These are phyloP conservation scores for Penicillium polonicum DNA, from an alignment of 2,329 filamentous ascomycete genomes.

Conservation along the genomic window DNA sequence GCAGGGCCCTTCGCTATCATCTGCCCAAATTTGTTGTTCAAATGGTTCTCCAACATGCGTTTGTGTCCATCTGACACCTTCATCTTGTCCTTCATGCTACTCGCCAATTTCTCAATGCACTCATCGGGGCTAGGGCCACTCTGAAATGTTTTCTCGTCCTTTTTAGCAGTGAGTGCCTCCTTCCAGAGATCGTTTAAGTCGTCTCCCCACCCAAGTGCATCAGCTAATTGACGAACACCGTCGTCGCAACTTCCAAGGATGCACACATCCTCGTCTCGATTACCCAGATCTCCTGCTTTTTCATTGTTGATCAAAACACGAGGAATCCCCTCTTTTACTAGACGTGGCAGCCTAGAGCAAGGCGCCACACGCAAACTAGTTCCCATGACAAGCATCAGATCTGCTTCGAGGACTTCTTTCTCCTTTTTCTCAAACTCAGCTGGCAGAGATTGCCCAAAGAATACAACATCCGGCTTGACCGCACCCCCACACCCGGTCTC, in stretches of 20 bases:
- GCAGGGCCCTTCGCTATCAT: constrained; percentile 4
- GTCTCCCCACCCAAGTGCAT: constrained; percentile 72
- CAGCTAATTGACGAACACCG: constrained; percentile 69
- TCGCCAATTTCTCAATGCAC: constrained; percentile 51
- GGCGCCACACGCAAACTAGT: constrained; percentile 79
- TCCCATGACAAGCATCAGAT: constrained; percentile 73
- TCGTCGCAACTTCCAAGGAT: constrained; percentile 73
- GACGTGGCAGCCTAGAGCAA: constrained; percentile 70
- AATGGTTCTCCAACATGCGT: constrained; percentile 32
- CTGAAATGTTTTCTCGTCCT: constrained; percentile 44
- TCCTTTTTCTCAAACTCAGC: constrained; percentile 57
- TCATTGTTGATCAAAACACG: constrained; percentile 79
- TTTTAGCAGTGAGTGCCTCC: constrained; percentile 56
- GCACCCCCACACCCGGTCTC: constrained; percentile 62
- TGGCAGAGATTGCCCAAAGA: constrained; percentile 72
- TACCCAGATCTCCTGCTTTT: constrained; percentile 71
- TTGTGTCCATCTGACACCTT: constrained; percentile 43
- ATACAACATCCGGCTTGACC: constrained; percentile 84
- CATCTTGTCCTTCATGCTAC: constrained; percentile 49
- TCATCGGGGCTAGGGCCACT: constrained; percentile 51
- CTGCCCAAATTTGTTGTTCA: constrained; percentile 23
- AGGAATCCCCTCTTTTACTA: constrained; percentile 59
- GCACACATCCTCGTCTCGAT: constrained; percentile 70
- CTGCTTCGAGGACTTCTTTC: constrained; percentile 55
- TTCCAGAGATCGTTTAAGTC: constrained; percentile 74